phyloP scores from a whole-genome alignment of 345 rosid species.

The Cardamine chenopodiifolia region DNA sequence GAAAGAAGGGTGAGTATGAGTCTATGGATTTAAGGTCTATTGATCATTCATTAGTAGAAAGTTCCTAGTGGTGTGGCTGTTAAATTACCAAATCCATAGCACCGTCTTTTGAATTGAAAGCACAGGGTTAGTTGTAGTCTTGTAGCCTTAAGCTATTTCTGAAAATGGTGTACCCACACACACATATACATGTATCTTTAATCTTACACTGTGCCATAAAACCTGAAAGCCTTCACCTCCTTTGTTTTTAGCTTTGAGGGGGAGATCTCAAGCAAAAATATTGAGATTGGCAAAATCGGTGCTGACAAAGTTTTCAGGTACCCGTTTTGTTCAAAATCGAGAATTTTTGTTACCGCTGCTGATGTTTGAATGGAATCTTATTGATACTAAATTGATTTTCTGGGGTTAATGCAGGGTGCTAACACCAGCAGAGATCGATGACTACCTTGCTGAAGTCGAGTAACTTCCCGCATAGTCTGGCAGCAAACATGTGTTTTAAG shows the following conservation, averaged over 20 bases:
- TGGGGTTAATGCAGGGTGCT: slow-evolving; percentile 58
- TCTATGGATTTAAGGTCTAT: neutral
- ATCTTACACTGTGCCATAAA: neutral
- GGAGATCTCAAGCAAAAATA: slow-evolving; percentile 80
- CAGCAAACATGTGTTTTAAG: neutral
- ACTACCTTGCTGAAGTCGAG: slow-evolving; percentile 55
- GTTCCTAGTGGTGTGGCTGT: neutral
- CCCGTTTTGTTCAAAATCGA: neutral
- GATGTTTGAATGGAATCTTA: slow-evolving; percentile 1
- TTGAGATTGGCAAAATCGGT: slow-evolving; percentile 83
- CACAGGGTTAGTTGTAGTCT: neutral
- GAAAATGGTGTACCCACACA: slow-evolving; percentile 4
- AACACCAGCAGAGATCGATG: slow-evolving; percentile 77
- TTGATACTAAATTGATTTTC: slow-evolving; percentile 1
- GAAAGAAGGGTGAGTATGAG: slow-evolving; percentile 78
- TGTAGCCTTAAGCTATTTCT: slow-evolving; percentile 16
- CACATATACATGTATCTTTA: neutral
- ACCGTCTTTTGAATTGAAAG: neutral
- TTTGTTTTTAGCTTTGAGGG: slow-evolving; percentile 78
- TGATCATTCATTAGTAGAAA: slow-evolving; percentile 1
- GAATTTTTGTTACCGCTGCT: neutral
- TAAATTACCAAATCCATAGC: slow-evolving; percentile 6
- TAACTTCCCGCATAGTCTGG: slow-evolving; percentile 36
- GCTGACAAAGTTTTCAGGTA: slow-evolving; percentile 79
- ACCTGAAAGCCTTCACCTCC: slow-evolving; percentile 12